A percentile compares a stretch with the other conserved stretches of the same genome.
Evolutionary conservation across 345 rosid species (phyloP).

Genomic region (Syzygium grande): DNA sequence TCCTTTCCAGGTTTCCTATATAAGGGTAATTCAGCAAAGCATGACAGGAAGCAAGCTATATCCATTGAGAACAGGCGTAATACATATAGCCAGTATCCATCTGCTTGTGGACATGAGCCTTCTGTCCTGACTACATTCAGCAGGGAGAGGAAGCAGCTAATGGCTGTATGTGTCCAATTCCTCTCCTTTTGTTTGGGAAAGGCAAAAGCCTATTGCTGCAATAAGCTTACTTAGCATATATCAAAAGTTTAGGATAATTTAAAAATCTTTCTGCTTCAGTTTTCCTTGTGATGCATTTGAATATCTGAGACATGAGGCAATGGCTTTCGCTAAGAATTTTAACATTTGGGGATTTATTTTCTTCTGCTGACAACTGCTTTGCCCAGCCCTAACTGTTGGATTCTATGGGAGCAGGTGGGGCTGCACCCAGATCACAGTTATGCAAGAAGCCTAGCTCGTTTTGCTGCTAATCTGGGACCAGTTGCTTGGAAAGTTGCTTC

Average conservation of each 20-base stretch:
- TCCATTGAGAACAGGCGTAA: constrained; percentile 47
- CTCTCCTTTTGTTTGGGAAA: not conserved
- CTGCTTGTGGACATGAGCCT: constrained; percentile 16
- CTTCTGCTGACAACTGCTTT: not conserved
- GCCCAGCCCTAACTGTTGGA: not conserved
- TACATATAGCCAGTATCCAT: constrained; percentile 36
- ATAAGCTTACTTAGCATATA: not conserved
- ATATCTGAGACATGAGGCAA: not conserved
- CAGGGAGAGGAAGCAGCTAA: constrained; percentile 46
- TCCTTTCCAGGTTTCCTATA: constrained; percentile 31
- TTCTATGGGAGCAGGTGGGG: constrained; percentile 55
- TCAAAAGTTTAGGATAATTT: not conserved
- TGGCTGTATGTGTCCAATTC: constrained; percentile 29
- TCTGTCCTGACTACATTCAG: constrained; percentile 36
- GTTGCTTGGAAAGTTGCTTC: constrained; percentile 62
- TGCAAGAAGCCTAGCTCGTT: constrained; percentile 75
- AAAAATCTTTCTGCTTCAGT: not conserved
- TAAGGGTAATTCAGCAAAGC: constrained; percentile 32
- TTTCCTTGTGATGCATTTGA: not conserved
- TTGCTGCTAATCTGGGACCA: constrained; percentile 68
- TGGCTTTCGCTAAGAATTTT: not conserved
- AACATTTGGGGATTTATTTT: not conserved
- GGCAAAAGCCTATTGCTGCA: not conserved
- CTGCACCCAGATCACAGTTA: constrained; percentile 64
- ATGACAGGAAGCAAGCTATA: constrained; percentile 33